A percentile compares a stretch with the other conserved stretches of the same genome.
Evolutionary conservation across 2,329 filamentous ascomycete genomes (phyloP).

Genomic region (Xylariaceae sp.): DNA sequence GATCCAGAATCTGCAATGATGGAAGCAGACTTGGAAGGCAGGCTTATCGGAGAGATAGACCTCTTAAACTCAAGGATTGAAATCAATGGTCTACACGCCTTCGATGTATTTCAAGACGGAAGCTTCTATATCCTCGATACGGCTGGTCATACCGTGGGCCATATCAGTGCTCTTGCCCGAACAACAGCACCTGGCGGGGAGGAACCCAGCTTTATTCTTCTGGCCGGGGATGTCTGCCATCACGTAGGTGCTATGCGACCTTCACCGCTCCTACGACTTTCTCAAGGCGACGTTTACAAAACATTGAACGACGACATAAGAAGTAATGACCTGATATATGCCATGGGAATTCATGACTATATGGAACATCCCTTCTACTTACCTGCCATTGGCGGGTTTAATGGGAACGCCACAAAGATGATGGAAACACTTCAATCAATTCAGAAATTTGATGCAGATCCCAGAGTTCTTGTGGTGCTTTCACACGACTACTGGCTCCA

Average conservation of each 20-base stretch:
- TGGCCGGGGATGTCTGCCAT: constrained; percentile 34
- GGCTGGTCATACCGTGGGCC: constrained; percentile 35
- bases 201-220: constrained; percentile 39
- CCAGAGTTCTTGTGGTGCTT: no score
- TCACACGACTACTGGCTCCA: no score
- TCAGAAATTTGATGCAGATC: no score
- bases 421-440: no score
- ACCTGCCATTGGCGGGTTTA: no score
- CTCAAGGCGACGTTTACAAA: no score
- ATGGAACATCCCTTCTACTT: no score
- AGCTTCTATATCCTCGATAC: constrained; percentile 38
- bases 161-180: constrained; percentile 35
- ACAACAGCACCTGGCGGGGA: constrained; percentile 37
- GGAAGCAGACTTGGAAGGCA: constrained; percentile 30
- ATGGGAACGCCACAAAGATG: no score
- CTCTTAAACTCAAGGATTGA: constrained; percentile 27
- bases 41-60: constrained; percentile 32
- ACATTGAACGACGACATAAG: no score
- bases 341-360: no score
- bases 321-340: no score
- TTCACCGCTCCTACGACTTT: no score
- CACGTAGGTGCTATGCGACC: constrained; percentile 34
- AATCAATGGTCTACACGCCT: constrained; percentile 30
- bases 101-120: constrained; percentile 37
- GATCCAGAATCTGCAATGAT: constrained; percentile 19